Percentiles rank a stretch among this genome's conserved stretches.
Evolutionary conservation across 2,329 filamentous ascomycete genomes (phyloP).

Genomic region (Sordariomycetes sp.): DNA sequence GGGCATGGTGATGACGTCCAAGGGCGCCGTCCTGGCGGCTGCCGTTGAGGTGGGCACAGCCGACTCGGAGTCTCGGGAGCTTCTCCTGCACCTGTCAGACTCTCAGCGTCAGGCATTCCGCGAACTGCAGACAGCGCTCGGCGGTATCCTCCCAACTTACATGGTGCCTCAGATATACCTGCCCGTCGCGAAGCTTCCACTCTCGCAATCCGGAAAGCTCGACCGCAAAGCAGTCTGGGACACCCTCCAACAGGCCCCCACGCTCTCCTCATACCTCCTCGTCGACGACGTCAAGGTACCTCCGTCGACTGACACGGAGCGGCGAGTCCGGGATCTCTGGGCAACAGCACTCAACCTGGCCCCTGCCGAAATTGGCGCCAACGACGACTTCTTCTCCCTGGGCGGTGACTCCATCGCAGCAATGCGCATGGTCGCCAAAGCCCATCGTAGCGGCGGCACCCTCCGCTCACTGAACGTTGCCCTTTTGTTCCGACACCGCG

Average conservation of each 20-base stretch:
- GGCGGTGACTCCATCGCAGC: slow-evolving; percentile 37
- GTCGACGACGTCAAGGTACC: slow-evolving; percentile 10
- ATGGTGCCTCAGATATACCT: slow-evolving; percentile 35
- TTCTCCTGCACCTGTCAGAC: background rate
- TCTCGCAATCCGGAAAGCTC: slow-evolving; percentile 32
- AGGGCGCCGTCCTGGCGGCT: slow-evolving; percentile 11
- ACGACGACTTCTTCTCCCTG: slow-evolving; percentile 31
- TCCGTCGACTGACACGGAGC: slow-evolving; percentile 22
- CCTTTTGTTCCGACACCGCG: slow-evolving; percentile 28
- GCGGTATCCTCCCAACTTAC: slow-evolving; percentile 24
- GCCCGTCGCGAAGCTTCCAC: slow-evolving; percentile 27
- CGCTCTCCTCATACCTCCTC: slow-evolving; percentile 9
- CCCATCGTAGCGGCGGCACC: slow-evolving; percentile 15
- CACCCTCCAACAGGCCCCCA: slow-evolving; percentile 24
- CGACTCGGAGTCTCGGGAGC: slow-evolving; percentile 9
- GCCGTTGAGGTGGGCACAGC: slow-evolving; percentile 16
- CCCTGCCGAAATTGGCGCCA: slow-evolving; percentile 14
- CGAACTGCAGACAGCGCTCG: slow-evolving; percentile 1
- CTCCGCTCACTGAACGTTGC: slow-evolving; percentile 26
- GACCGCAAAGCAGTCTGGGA: slow-evolving; percentile 32
- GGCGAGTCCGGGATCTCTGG: slow-evolving; percentile 23
- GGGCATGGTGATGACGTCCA: slow-evolving; percentile 24
- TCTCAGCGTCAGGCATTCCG: background rate
- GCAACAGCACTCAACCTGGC: slow-evolving; percentile 17
- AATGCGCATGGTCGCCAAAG: slow-evolving; percentile 33